Evolutionary conservation across 352 stramenopile genomes (phyloP).

Genomic region (Blastocystis sp.): DNA sequence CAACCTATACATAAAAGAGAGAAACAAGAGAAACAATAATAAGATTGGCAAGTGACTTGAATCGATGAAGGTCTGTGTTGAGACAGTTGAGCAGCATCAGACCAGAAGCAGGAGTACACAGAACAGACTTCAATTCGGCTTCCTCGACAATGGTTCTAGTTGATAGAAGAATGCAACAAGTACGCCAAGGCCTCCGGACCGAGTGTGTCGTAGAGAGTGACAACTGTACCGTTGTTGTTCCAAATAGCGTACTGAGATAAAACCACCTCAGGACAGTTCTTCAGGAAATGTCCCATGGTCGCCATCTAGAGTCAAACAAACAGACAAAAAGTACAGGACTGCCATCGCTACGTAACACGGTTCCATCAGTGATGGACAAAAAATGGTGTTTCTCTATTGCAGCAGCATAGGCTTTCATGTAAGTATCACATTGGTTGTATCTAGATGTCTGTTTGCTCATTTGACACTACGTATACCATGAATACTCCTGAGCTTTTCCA

Average conservation of each 20-base stretch:
- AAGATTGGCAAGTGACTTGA: constrained; percentile 2
- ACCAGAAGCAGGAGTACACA: constrained; percentile 70
- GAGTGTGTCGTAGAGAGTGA: constrained; percentile 74
- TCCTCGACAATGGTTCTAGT: constrained; percentile 70
- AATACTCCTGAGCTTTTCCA: neutral
- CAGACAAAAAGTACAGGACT: neutral
- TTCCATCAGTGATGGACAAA: constrained; percentile 22
- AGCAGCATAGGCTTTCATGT: constrained; percentile 20
- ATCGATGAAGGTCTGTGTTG: neutral
- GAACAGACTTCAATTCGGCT: constrained; percentile 69
- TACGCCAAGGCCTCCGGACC: constrained; percentile 69
- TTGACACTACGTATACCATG: neutral
- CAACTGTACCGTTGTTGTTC: constrained; percentile 35
- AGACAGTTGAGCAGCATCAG: constrained; percentile 67
- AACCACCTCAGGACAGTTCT: constrained; percentile 90
- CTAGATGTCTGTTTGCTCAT: neutral
- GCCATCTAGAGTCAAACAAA: constrained; percentile 62
- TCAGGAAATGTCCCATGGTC: constrained; percentile 86
- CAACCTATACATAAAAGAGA: neutral
- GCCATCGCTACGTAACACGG: neutral
- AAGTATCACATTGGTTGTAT: constrained; percentile 5
- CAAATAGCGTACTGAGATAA: constrained; percentile 72
- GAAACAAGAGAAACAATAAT: constrained; percentile 26
- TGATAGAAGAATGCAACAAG: constrained; percentile 16
- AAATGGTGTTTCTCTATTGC: constrained; percentile 30